Conservation (phyloP, 2,329 filamentous ascomycete species). For the Botrytis deweyae region DNA sequence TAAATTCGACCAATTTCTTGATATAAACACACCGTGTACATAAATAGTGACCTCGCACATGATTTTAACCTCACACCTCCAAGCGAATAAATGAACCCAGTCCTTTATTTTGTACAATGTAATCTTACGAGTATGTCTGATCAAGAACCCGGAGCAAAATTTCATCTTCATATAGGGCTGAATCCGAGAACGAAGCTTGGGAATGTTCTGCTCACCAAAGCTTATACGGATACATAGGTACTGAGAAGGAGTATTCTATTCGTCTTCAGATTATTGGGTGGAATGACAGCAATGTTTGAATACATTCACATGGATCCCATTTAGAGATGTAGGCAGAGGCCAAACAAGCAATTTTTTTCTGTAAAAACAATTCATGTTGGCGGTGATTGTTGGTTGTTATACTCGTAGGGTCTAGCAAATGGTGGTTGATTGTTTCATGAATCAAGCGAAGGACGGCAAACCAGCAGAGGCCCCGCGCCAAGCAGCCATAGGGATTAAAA, state of each 20-base stretch:
- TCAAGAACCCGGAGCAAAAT: background rate
- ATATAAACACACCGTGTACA: background rate
- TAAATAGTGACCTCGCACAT: background rate
- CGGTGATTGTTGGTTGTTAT: background rate
- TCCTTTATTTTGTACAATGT: background rate
- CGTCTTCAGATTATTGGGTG: background rate
- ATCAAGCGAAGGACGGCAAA: background rate
- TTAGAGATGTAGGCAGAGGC: background rate
- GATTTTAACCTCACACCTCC: background rate
- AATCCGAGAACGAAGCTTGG: background rate
- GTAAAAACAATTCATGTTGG: background rate
- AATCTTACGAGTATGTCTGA: background rate
- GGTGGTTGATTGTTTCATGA: background rate
- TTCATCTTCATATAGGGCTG: conserved; percentile 8
- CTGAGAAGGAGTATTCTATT: background rate
- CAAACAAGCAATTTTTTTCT: too few species aligned
- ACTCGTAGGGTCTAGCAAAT: background rate
- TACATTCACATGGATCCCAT: background rate
- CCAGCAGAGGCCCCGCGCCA: background rate
- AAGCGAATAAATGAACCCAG: background rate
- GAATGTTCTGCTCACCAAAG: background rate
- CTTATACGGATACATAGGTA: background rate
- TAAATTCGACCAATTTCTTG: background rate
- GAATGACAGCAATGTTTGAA: background rate
- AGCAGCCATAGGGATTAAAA: background rate